Conservation (phyloP, 2,329 filamentous ascomycete species). For the Botryotinia globosa region DNA sequence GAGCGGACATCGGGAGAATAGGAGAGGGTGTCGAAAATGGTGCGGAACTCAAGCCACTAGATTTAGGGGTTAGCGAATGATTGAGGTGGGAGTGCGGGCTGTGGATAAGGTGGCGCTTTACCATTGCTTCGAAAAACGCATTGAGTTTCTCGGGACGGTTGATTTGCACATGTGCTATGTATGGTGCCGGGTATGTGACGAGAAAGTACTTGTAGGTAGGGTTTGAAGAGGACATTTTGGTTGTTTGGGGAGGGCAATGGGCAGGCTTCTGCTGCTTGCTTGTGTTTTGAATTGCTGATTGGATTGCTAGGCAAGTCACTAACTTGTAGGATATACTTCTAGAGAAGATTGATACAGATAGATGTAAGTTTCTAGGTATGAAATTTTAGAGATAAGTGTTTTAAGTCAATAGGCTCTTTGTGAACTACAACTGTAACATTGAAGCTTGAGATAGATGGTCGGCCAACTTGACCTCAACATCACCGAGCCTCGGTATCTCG, state of each 20-base stretch:
- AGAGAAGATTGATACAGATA: not conserved
- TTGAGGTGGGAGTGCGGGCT: not conserved
- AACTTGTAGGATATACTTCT: not conserved
- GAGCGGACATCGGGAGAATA: constrained; percentile 69
- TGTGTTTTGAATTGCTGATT: not conserved
- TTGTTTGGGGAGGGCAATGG: not conserved
- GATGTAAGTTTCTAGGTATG: not conserved
- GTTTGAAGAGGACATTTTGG: constrained; percentile 24
- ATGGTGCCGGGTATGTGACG: constrained; percentile 66
- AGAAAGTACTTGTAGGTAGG: constrained; percentile 43
- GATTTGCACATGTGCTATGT: constrained; percentile 89
- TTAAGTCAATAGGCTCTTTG: not conserved
- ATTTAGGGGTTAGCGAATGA: not conserved
- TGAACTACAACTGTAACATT: not conserved
- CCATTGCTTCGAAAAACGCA: constrained; percentile 76
- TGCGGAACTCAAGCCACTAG: constrained; percentile 71
- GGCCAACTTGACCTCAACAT: not conserved
- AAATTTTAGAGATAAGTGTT: not conserved
- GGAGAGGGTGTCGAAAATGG: constrained; percentile 71
- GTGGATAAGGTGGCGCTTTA: not conserved
- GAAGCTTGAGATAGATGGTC: not conserved
- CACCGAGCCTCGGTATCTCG: constrained; percentile 8
- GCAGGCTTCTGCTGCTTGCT: not conserved
- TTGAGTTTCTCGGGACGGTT: constrained; percentile 86
- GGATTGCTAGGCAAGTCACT: not conserved